phyloP scores from a whole-genome alignment of 331 rosid genomes.

The Saraca asoca region DNA sequence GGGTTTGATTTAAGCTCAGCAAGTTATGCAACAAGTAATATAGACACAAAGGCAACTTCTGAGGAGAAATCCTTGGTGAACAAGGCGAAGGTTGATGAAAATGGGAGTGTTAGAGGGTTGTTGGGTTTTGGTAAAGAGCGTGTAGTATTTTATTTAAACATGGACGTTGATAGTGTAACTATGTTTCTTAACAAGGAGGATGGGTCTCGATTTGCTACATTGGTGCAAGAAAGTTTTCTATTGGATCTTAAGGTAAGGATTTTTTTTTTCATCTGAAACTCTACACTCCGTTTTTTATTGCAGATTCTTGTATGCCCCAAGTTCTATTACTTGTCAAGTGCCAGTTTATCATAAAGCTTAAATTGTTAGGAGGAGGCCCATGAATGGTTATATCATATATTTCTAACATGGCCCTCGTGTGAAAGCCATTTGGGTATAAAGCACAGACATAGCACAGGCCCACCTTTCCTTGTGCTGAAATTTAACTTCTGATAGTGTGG shows the following conservation, averaged over 20 bases:
- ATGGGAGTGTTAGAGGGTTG: slow-evolving; percentile 75
- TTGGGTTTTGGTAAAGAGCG: slow-evolving; percentile 92
- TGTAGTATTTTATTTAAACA: slow-evolving; percentile 71
- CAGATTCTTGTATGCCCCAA: not conserved
- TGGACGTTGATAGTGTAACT: slow-evolving; percentile 88
- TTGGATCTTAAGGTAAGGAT: slow-evolving; percentile 78
- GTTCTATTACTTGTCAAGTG: slow-evolving; percentile 3
- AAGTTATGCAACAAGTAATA: slow-evolving; percentile 36
- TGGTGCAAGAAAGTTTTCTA: slow-evolving; percentile 88
- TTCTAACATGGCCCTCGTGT: no score
- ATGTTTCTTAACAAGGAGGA: slow-evolving; percentile 94
- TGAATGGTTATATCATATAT: no score
- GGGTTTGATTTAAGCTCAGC: slow-evolving; percentile 77
- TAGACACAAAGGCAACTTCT: slow-evolving; percentile 40
- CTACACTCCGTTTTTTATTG: slow-evolving; percentile 1
- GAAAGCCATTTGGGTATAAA: no score
- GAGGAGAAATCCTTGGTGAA: slow-evolving; percentile 47
- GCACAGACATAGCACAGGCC: no score
- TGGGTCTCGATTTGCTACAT: slow-evolving; percentile 81
- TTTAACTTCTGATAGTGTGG: no score
- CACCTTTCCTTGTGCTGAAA: no score
- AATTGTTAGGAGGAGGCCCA: no score
- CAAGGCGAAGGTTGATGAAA: slow-evolving; percentile 71
- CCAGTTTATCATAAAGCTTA: no score
- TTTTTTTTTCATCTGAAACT: slow-evolving; percentile 10